Percentiles rank a stretch among this genome's conserved stretches.
These are phyloP conservation scores for Fusarium sp. DNA, from an alignment of 2,329 filamentous ascomycete genomes.

Conservation along the genomic window DNA sequence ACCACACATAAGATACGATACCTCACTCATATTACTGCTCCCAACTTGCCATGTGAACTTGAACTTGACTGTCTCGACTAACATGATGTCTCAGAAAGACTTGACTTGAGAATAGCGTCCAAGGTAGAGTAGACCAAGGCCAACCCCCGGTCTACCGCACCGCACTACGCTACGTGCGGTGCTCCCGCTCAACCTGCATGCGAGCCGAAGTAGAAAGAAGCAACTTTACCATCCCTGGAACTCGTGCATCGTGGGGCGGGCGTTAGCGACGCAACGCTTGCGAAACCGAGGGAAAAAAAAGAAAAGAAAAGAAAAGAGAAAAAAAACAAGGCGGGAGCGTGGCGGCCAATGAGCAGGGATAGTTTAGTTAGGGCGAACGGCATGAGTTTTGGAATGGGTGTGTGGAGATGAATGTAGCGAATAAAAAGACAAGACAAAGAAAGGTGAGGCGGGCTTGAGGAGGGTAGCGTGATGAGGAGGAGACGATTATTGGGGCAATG, in stretches of 20 bases:
- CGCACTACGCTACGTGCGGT: background rate
- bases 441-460: conserved; percentile 40
- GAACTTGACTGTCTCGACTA: background rate
- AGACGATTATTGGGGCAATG: conserved; percentile 45
- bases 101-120: background rate
- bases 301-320: conserved; percentile 1
- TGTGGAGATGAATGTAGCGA: conserved; percentile 30
- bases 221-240: conserved; percentile 19
- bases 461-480: conserved; percentile 36
- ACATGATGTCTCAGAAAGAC: background rate
- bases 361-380: conserved; percentile 44
- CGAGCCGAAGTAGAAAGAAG: conserved; percentile 18
- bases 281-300: background rate
- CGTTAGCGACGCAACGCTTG: conserved; percentile 30
- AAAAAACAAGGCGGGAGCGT: conserved; percentile 40
- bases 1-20: conserved; percentile 35
- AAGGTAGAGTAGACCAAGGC: background rate
- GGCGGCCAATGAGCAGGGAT: conserved; percentile 41
- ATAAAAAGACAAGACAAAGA: conserved; percentile 8
- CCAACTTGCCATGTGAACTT: background rate
- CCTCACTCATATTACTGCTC: conserved; percentile 17
- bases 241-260: conserved; percentile 25
- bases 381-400: conserved; percentile 36
- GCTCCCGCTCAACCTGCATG: conserved; percentile 13
- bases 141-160: background rate